These are phyloP conservation scores for Wickerhamiella azyma DNA, from an alignment of 805 yeast species.

Conservation along the genomic window DNA sequence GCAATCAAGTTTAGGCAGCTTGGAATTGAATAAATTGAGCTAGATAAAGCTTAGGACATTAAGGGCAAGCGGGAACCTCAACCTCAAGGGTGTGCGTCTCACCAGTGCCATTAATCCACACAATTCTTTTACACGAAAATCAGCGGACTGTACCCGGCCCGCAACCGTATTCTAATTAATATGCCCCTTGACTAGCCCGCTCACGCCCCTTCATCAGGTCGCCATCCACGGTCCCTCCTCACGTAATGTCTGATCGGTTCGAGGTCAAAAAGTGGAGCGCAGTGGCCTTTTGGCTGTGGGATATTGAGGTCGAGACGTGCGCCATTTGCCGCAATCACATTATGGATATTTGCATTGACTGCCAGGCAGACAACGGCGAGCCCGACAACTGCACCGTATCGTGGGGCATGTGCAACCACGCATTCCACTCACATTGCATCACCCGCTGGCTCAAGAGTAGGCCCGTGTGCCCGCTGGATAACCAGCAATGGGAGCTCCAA, in stretches of 20 bases:
- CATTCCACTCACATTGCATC: slow-evolving; percentile 97
- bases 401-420: slow-evolving; percentile 95
- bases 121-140: no score
- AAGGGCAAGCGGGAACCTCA: no score
- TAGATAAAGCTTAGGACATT: not conserved
- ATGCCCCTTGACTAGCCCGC: no score
- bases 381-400: slow-evolving; percentile 82
- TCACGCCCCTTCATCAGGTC: no score
- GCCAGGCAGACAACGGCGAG: slow-evolving; percentile 67
- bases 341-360: slow-evolving; percentile 95
- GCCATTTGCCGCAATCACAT: slow-evolving; percentile 96
- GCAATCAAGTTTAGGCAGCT: slow-evolving; percentile 69
- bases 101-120: no score
- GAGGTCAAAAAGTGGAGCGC: slow-evolving; percentile 98
- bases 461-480: slow-evolving; percentile 93
- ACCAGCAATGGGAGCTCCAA: slow-evolving; percentile 70
- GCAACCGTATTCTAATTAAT: no score
- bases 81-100: no score
- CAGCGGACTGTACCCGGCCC: no score
- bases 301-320: slow-evolving; percentile 86
- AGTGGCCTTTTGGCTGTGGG: slow-evolving; percentile 99
- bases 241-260: slow-evolving; percentile 31
- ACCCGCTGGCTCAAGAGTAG: slow-evolving; percentile 90
- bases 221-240: not conserved
- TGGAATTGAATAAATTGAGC: slow-evolving; percentile 31